phyloP scores from a whole-genome alignment of 768 basidiomycete species.

The Termitomyces sp. region DNA sequence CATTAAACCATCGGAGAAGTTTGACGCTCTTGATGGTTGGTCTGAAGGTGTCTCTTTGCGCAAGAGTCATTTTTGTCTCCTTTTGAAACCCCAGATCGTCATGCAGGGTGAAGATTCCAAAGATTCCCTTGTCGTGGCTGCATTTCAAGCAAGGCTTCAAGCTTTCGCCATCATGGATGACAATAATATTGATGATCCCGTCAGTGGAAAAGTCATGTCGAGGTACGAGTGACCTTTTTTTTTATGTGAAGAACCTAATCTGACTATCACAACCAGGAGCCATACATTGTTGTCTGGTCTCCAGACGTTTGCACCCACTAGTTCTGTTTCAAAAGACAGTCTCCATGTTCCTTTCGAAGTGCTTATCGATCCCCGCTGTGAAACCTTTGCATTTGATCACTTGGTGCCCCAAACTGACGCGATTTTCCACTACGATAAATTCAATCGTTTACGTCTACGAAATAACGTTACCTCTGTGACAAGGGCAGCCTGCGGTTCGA shows the following conservation, averaged over 20 bases:
- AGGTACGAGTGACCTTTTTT: conserved; percentile 43
- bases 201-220: conserved; percentile 83
- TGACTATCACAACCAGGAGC: conserved; percentile 44
- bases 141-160: conserved; percentile 76
- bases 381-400: conserved; percentile 81
- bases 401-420: conserved; percentile 88
- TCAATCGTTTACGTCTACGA: conserved; percentile 84
- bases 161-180: conserved; percentile 80
- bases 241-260: neutral
- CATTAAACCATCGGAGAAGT: conserved; percentile 27
- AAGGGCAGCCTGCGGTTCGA: conserved; percentile 34
- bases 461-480: conserved; percentile 60
- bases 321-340: conserved; percentile 35
- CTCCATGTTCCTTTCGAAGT: conserved; percentile 86
- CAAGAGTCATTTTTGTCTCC: conserved; percentile 78
- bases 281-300: conserved; percentile 77
- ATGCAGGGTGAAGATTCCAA: conserved; percentile 54
- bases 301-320: conserved; percentile 81
- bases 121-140: conserved; percentile 69
- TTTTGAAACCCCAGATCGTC: conserved; percentile 89
- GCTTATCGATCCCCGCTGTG: conserved; percentile 79
- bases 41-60: conserved; percentile 62
- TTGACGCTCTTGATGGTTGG: conserved; percentile 71
- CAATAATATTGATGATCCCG: conserved; percentile 72
- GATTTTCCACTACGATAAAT: conserved; percentile 87